Conservation (phyloP, 2,329 filamentous ascomycete genomes). For the Monilinia laxa region DNA sequence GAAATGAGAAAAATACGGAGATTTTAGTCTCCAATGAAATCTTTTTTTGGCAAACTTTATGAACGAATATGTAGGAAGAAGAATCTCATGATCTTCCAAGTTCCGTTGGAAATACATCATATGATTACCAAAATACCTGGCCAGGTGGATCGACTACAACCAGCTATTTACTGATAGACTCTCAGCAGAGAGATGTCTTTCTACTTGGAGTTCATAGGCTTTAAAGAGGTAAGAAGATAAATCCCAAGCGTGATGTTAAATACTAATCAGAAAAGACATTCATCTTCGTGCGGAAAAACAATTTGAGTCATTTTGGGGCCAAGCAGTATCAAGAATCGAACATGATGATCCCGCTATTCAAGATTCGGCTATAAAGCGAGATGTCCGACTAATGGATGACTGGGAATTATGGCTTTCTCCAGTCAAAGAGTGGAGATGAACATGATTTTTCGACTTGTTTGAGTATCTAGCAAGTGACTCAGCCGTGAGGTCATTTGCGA, state of each 20-base stretch:
- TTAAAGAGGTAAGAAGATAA: slow-evolving; percentile 27
- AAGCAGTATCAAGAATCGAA: slow-evolving; percentile 32
- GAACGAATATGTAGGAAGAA: slow-evolving; percentile 24
- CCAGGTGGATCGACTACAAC: slow-evolving; percentile 40
- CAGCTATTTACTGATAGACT: slow-evolving; percentile 40
- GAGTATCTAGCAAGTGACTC: not conserved
- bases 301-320: slow-evolving; percentile 31
- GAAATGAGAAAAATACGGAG: not conserved
- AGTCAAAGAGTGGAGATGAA: slow-evolving; percentile 41
- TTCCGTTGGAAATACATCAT: slow-evolving; percentile 31
- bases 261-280: slow-evolving; percentile 28
- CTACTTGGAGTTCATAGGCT: slow-evolving; percentile 39
- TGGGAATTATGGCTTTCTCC: slow-evolving; percentile 38
- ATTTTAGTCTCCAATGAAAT: not conserved
- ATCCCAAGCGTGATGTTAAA: not conserved
- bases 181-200: slow-evolving; percentile 36
- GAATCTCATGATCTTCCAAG: slow-evolving; percentile 35
- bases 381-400: slow-evolving; percentile 31
- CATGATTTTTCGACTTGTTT: slow-evolving; percentile 32
- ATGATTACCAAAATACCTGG: slow-evolving; percentile 32
- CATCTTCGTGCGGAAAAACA: slow-evolving; percentile 34
- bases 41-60: not conserved
- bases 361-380: slow-evolving; percentile 30
- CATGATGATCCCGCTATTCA: slow-evolving; percentile 37
- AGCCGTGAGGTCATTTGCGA: not conserved